Conservation (phyloP, 805 yeast genomes). For the Blastobotrys chiropterorum region DNA sequence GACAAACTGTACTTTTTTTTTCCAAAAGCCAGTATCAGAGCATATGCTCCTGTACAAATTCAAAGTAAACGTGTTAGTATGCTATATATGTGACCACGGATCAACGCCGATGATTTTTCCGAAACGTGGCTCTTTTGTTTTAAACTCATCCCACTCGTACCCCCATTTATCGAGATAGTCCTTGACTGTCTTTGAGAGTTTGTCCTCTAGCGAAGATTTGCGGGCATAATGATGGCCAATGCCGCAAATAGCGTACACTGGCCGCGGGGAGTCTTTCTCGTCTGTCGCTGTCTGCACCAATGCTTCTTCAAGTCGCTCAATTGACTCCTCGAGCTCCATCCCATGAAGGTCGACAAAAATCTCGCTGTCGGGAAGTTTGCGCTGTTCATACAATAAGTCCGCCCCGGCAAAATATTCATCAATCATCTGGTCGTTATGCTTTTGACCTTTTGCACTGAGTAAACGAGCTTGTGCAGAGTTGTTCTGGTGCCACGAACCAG, state of each 20-base stretch:
- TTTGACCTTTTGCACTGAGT: conserved; percentile 30
- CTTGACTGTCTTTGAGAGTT: conserved; percentile 27
- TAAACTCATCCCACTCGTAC: conserved; percentile 33
- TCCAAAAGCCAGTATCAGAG: no score
- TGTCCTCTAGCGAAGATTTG: conserved; percentile 24
- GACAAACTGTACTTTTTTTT: no score
- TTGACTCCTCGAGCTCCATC: conserved; percentile 30
- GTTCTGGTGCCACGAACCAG: conserved; percentile 28
- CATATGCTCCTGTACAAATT: no score
- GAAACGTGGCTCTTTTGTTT: conserved; percentile 27
- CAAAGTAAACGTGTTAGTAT: neutral
- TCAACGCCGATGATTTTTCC: conserved; percentile 39
- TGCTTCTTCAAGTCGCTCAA: conserved; percentile 25
- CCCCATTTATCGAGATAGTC: conserved; percentile 34
- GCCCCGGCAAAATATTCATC: conserved; percentile 23
- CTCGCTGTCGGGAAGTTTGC: conserved; percentile 22
- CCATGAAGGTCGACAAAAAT: conserved; percentile 32
- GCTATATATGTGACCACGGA: conserved; percentile 31
- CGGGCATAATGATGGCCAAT: conserved; percentile 30
- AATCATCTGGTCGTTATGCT: conserved; percentile 26
- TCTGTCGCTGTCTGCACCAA: conserved; percentile 21
- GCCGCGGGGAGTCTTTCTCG: conserved; percentile 23
- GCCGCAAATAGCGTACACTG: conserved; percentile 29
- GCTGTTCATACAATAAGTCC: conserved; percentile 22
- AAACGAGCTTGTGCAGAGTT: conserved; percentile 28